Conservation (phyloP, 2,329 filamentous ascomycete genomes). For the Bertia moriformis region DNA sequence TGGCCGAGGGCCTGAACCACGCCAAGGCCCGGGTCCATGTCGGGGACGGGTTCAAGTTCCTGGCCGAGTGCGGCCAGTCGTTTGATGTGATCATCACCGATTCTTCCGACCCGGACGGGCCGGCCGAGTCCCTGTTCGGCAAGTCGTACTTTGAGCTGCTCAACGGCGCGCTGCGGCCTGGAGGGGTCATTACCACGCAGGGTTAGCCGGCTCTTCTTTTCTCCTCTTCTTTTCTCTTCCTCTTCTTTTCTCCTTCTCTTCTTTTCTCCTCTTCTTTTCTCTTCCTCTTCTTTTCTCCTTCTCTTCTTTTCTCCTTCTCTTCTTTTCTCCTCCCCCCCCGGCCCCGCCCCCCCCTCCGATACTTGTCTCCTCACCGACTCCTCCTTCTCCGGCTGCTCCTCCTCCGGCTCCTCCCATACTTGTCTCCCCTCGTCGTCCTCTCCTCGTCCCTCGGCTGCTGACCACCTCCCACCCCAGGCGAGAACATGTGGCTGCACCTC, state of each 20-base stretch:
- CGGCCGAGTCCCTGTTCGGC: slow-evolving; percentile 91
- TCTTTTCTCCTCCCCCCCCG: slow-evolving; percentile 2
- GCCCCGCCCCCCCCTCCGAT: slow-evolving; percentile 2
- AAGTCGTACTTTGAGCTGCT: slow-evolving; percentile 97
- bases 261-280: slow-evolving; percentile 4
- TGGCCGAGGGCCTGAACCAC: slow-evolving; percentile 86
- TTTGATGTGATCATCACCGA: slow-evolving; percentile 99
- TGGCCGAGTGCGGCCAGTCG: slow-evolving; percentile 86
- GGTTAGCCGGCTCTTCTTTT: slow-evolving; percentile 61
- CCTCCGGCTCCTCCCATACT: not conserved
- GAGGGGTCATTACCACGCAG: slow-evolving; percentile 98
- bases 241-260: slow-evolving; percentile 5
- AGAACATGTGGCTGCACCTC: slow-evolving; percentile 99
- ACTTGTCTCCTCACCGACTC: slow-evolving; percentile 6
- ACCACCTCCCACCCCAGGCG: slow-evolving; percentile 44
- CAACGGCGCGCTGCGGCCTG: slow-evolving; percentile 74
- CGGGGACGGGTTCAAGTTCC: slow-evolving; percentile 97
- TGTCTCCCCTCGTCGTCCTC: not conserved
- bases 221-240: slow-evolving; percentile 1
- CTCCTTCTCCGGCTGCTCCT: slow-evolving; percentile 3
- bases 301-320: slow-evolving; percentile 5
- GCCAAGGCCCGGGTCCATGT: slow-evolving; percentile 85
- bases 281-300: slow-evolving; percentile 4
- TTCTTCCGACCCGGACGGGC: slow-evolving; percentile 91
- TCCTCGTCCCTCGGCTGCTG: not conserved